Evolutionary conservation across 2,329 filamentous ascomycete species (phyloP).

Genomic region (Penicillium verrucosum): DNA sequence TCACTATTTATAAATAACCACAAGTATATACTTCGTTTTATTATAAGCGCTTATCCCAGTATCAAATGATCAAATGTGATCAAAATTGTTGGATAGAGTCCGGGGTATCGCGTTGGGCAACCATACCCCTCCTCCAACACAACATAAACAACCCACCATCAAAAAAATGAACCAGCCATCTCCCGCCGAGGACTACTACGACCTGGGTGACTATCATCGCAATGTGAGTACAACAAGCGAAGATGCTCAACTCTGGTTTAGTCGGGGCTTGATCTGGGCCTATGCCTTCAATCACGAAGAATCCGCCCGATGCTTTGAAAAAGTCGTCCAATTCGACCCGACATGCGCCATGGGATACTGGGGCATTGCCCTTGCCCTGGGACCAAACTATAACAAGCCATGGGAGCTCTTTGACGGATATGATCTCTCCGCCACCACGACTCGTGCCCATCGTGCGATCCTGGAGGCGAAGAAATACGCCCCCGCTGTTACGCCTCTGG

Average conservation of each 20-base stretch:
- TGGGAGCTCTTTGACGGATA: constrained; percentile 66
- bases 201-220: constrained; percentile 38
- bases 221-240: constrained; percentile 27
- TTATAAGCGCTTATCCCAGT: neutral
- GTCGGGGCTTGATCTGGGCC: constrained; percentile 38
- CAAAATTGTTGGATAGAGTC: neutral
- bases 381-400: constrained; percentile 75
- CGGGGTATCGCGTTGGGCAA: neutral
- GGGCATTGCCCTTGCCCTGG: constrained; percentile 59
- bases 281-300: constrained; percentile 43
- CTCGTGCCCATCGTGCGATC: constrained; percentile 46
- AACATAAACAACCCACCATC: neutral
- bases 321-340: constrained; percentile 30
- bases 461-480: constrained; percentile 43
- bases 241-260: constrained; percentile 39
- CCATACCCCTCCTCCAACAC: constrained; percentile 2
- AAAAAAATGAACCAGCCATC: constrained; percentile 2
- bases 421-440: constrained; percentile 47
- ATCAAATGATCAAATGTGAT: neutral
- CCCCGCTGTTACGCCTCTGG: constrained; percentile 47
- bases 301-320: constrained; percentile 34
- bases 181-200: constrained; percentile 28
- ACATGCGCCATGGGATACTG: constrained; percentile 39
- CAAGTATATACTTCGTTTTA: neutral
- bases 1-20: neutral